A percentile compares a stretch with the other conserved stretches of the same genome.
These are phyloP conservation scores for Peltaster fructicola DNA, from an alignment of 2,329 filamentous ascomycete genomes.

Conservation along the genomic window DNA sequence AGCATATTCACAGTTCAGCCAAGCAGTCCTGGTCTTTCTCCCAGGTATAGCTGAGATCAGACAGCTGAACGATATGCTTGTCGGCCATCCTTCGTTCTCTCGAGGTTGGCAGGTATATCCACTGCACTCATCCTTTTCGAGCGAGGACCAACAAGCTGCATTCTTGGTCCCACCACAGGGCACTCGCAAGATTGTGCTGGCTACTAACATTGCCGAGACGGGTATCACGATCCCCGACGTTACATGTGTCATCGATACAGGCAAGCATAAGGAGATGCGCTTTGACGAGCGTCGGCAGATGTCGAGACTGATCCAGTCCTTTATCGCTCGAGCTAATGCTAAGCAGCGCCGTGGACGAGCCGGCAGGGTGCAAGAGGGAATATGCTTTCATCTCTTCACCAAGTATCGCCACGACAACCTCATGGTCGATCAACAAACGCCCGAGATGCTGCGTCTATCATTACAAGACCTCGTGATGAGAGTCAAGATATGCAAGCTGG, in stretches of 20 bases:
- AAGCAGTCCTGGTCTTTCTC: constrained; percentile 83
- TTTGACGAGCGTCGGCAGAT: constrained; percentile 88
- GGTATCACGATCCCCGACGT: constrained; percentile 98
- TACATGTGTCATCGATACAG: constrained; percentile 89
- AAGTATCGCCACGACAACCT: constrained; percentile 67
- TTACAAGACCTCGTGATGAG: constrained; percentile 88
- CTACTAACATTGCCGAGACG: constrained; percentile 96
- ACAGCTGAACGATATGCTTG: constrained; percentile 61
- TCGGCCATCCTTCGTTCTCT: constrained; percentile 58
- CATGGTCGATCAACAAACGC: constrained; percentile 84
- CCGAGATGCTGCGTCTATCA: constrained; percentile 86
- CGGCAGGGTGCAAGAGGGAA: constrained; percentile 81
- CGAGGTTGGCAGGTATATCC: constrained; percentile 72
- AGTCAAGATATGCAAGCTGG: constrained; percentile 93
- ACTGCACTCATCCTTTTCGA: constrained; percentile 86
- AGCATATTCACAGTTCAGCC: constrained; percentile 55
- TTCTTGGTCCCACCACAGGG: constrained; percentile 73
- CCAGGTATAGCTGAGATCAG: constrained; percentile 69
- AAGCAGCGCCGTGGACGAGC: constrained; percentile 89
- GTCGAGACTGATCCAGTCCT: constrained; percentile 79
- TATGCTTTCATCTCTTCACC: constrained; percentile 94
- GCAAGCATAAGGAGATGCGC: constrained; percentile 93
- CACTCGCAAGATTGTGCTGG: constrained; percentile 79
- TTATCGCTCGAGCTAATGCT: constrained; percentile 87
- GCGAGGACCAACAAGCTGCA: constrained; percentile 86